Percentiles rank a stretch among this genome's conserved stretches.
Conservation (phyloP, 1,284 basidiomycete species). For the Erythrobasidium hasegawianum region DNA sequence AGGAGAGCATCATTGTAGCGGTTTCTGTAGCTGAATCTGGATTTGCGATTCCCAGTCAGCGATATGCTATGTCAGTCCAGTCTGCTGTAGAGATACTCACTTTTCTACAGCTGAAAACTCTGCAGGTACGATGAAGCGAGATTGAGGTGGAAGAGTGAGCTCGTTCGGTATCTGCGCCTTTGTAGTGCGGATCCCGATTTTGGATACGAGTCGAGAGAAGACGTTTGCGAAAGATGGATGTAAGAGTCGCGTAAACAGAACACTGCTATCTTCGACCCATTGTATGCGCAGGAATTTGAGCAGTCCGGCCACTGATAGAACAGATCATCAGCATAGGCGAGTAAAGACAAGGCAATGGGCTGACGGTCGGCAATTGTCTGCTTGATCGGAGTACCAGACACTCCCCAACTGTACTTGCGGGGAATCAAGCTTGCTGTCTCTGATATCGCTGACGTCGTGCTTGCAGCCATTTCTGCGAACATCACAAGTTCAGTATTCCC, state of each 20-base stretch:
- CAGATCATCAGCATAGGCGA: background rate
- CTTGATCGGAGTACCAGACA: slow-evolving; percentile 42
- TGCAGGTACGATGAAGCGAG: slow-evolving; percentile 40
- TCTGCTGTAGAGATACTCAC: slow-evolving; percentile 12
- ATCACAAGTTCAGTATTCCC: background rate
- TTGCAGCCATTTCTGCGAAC: slow-evolving; percentile 28
- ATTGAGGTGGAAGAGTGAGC: slow-evolving; percentile 39
- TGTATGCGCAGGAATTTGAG: slow-evolving; percentile 40
- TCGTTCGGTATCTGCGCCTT: slow-evolving; percentile 41
- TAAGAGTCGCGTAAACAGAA: slow-evolving; percentile 34
- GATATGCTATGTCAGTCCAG: no score
- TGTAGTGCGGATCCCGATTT: slow-evolving; percentile 39
- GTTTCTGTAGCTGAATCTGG: slow-evolving; percentile 37
- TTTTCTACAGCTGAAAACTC: slow-evolving; percentile 40
- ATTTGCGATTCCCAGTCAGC: no score
- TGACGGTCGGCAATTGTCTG: slow-evolving; percentile 40
- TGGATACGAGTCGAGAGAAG: slow-evolving; percentile 12
- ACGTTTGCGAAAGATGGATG: slow-evolving; percentile 36
- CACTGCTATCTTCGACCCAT: slow-evolving; percentile 28
- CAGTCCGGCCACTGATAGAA: slow-evolving; percentile 33
- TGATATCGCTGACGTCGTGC: slow-evolving; percentile 33
- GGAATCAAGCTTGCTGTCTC: slow-evolving; percentile 43
- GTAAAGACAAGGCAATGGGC: background rate
- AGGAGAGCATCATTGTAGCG: slow-evolving; percentile 38
- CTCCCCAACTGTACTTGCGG: slow-evolving; percentile 41